These are phyloP conservation scores for Candida corydali DNA, from an alignment of 805 yeast species.

Conservation along the genomic window DNA sequence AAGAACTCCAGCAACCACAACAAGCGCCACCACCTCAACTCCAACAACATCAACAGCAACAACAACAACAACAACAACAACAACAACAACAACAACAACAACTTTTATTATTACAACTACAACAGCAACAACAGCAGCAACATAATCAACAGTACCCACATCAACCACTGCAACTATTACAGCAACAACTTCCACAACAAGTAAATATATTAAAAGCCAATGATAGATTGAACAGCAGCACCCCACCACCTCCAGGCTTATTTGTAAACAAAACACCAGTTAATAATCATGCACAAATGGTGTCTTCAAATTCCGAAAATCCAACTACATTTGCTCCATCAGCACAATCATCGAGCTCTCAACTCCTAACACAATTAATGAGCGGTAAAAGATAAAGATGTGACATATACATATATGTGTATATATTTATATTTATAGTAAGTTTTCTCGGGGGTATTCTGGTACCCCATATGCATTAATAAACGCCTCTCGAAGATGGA, in stretches of 20 bases:
- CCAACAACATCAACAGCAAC: slow-evolving; percentile 25
- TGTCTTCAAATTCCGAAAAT: slow-evolving; percentile 5
- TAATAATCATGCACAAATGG: slow-evolving; percentile 10
- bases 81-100: slow-evolving; percentile 19
- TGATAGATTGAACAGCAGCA: slow-evolving; percentile 38
- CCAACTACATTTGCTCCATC: slow-evolving; percentile 13
- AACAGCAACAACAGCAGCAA: slow-evolving; percentile 27
- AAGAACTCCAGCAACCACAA: slow-evolving; percentile 22
- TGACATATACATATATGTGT: background rate
- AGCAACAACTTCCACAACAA: slow-evolving; percentile 15
- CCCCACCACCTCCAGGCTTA: slow-evolving; percentile 77
- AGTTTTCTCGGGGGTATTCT: slow-evolving; percentile 13
- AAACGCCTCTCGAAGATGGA: slow-evolving; percentile 14
- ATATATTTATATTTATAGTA: background rate
- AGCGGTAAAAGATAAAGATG: slow-evolving; percentile 56
- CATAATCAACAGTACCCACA: slow-evolving; percentile 25
- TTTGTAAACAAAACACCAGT: slow-evolving; percentile 24
- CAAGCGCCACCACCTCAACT: slow-evolving; percentile 27
- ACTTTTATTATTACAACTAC: slow-evolving; percentile 28
- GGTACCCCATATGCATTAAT: slow-evolving; percentile 12
- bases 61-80: slow-evolving; percentile 13
- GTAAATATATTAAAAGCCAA: slow-evolving; percentile 20
- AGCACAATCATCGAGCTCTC: slow-evolving; percentile 57
- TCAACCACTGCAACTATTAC: slow-evolving; percentile 24
- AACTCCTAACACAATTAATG: slow-evolving; percentile 78